phyloP scores from a whole-genome alignment of 1,139 yeast species.

The Scheffersomyces quercinus region DNA sequence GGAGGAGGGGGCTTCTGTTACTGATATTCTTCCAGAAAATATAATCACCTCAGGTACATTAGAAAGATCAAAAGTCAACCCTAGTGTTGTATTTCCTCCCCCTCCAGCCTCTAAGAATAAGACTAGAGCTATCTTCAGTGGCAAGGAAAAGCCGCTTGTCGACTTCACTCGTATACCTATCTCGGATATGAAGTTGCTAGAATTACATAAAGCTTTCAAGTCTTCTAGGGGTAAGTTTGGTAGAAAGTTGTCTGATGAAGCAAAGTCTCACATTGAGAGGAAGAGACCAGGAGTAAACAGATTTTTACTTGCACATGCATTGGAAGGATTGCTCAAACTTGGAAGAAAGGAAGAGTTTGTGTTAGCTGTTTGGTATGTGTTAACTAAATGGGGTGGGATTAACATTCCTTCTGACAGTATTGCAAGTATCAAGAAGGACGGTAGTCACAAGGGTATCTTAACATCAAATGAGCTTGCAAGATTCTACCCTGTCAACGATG shows the following conservation, averaged over 20 bases:
- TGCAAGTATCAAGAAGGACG: constrained; percentile 6
- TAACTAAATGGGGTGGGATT: constrained; percentile 39
- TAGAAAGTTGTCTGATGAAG: constrained; percentile 13
- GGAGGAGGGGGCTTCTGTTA: neutral
- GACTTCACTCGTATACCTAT: constrained; percentile 28
- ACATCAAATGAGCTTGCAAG: constrained; percentile 11
- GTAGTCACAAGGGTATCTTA: constrained; percentile 11
- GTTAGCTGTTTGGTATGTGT: constrained; percentile 28
- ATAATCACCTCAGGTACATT: constrained; percentile 4
- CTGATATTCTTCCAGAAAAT: neutral
- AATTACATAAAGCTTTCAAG: constrained; percentile 6
- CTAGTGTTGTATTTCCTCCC: constrained; percentile 35
- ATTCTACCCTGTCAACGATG: constrained; percentile 4
- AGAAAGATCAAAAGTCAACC: constrained; percentile 22
- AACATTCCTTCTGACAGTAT: constrained; percentile 5
- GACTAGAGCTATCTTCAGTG: constrained; percentile 23
- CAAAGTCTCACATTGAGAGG: constrained; percentile 4
- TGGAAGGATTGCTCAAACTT: constrained; percentile 34
- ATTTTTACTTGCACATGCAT: constrained; percentile 29
- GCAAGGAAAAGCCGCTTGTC: constrained; percentile 27
- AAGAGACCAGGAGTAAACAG: constrained; percentile 24
- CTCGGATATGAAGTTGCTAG: neutral
- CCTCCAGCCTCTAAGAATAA: constrained; percentile 25
- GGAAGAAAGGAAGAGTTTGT: constrained; percentile 35
- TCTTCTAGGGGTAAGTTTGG: constrained; percentile 25